phyloP scores from a whole-genome alignment of 768 basidiomycete species.

The Suillus weaverae region DNA sequence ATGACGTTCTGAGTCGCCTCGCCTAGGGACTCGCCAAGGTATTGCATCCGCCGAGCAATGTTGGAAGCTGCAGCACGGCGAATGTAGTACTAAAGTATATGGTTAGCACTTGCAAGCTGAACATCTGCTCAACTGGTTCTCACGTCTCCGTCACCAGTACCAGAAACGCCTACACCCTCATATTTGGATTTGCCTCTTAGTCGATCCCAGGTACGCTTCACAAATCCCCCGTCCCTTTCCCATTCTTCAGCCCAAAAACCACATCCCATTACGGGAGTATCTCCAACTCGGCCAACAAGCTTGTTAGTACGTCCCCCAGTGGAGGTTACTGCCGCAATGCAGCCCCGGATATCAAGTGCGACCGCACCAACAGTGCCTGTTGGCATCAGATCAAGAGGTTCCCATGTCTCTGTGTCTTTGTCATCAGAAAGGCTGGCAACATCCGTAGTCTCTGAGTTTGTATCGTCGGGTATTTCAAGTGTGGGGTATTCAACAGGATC shows the following conservation, averaged over 20 bases:
- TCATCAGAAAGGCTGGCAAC: slow-evolving; percentile 17
- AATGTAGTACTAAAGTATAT: slow-evolving; percentile 65
- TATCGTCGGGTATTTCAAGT: slow-evolving; percentile 14
- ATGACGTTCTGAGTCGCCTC: slow-evolving; percentile 57
- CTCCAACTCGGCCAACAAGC: slow-evolving; percentile 78
- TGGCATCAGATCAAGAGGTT: slow-evolving; percentile 57
- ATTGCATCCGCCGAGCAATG: slow-evolving; percentile 65
- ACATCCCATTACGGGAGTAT: slow-evolving; percentile 74
- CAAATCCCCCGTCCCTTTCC: slow-evolving; percentile 36
- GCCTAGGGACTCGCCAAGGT: slow-evolving; percentile 53
- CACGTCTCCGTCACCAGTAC: slow-evolving; percentile 86
- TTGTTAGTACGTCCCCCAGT: slow-evolving; percentile 87
- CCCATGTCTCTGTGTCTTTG: slow-evolving; percentile 6
- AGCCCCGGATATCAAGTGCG: slow-evolving; percentile 71
- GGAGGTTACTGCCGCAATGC: slow-evolving; percentile 71
- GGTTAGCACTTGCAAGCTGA: slow-evolving; percentile 9
- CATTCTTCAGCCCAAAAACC: slow-evolving; percentile 90
- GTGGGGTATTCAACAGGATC: slow-evolving; percentile 47
- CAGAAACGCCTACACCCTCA: slow-evolving; percentile 70
- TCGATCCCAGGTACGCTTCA: slow-evolving; percentile 41
- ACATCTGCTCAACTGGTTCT: slow-evolving; percentile 22
- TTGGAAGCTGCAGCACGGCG: slow-evolving; percentile 65
- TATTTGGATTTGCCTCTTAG: slow-evolving; percentile 33
- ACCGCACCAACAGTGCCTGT: slow-evolving; percentile 86
- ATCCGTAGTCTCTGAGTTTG: slow-evolving; percentile 19